Evolutionary conservation across 805 yeast genomes (phyloP).

Genomic region (Maudiozyma turicensis): DNA sequence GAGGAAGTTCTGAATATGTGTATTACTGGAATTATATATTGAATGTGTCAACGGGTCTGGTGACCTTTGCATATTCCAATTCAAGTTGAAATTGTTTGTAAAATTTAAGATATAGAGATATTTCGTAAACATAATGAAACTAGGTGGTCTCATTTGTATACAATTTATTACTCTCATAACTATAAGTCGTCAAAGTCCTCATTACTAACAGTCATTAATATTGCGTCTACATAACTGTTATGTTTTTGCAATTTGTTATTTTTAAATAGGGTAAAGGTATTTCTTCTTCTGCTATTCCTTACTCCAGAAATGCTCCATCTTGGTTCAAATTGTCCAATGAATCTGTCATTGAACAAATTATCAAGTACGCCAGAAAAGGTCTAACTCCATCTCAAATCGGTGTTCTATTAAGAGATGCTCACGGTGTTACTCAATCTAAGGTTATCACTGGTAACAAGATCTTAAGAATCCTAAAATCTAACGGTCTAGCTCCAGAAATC

Average conservation of each 20-base stretch:
- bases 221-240: background rate
- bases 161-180: background rate
- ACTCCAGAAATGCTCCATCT: slow-evolving; percentile 97
- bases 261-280: slow-evolving; percentile 90
- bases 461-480: slow-evolving; percentile 96
- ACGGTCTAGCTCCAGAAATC: slow-evolving; percentile 99
- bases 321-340: slow-evolving; percentile 98
- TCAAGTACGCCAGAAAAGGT: slow-evolving; percentile 99
- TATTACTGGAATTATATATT: background rate
- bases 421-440: slow-evolving; percentile 97
- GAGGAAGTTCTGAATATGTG: background rate
- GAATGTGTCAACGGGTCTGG: background rate
- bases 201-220: slow-evolving; percentile 7
- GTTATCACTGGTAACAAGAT: slow-evolving; percentile 99
- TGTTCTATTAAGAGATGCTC: slow-evolving; percentile 98
- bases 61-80: background rate
- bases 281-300: slow-evolving; percentile 97
- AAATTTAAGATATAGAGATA: background rate
- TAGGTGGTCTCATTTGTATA: slow-evolving; percentile 6
- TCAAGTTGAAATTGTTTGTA: background rate
- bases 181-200: background rate
- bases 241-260: slow-evolving; percentile 5
- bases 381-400: slow-evolving; percentile 99
- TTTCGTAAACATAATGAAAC: slow-evolving; percentile 3
- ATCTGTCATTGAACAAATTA: slow-evolving; percentile 92